Percentiles rank a stretch among this genome's conserved stretches.
phyloP scores from a whole-genome alignment of 805 yeast species.

The Saccharomycopsis schoenii region DNA sequence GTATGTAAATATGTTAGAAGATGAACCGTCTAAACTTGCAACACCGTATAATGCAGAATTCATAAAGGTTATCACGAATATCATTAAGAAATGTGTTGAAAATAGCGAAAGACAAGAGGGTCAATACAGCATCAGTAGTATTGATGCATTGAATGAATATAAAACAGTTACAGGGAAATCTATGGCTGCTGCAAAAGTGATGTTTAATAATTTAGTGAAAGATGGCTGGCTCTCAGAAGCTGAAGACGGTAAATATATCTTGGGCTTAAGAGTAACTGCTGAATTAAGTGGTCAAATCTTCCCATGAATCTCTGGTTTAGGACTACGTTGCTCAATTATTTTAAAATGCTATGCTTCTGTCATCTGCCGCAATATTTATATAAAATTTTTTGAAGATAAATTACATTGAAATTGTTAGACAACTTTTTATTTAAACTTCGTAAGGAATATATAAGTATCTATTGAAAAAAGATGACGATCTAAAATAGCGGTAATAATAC shows the following conservation, averaged over 20 bases:
- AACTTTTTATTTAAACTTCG: no score
- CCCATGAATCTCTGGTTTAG: neutral
- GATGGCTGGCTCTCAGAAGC: conserved; percentile 13
- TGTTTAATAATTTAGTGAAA: conserved; percentile 9
- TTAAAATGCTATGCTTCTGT: no score
- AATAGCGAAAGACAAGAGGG: neutral
- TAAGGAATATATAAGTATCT: no score
- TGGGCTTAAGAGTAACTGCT: conserved; percentile 12
- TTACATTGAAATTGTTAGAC: no score
- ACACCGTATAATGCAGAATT: conserved; percentile 14
- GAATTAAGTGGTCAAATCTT: conserved; percentile 10
- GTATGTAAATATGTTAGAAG: conserved; percentile 10
- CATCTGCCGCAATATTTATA: no score
- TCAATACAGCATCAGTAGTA: conserved; percentile 5
- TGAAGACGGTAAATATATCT: conserved; percentile 4
- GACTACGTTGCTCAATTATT: neutral
- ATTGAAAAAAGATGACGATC: no score
- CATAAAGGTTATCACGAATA: conserved; percentile 6
- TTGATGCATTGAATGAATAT: conserved; percentile 11
- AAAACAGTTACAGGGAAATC: conserved; percentile 6
- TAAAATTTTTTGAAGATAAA: no score
- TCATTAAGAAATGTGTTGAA: conserved; percentile 9
- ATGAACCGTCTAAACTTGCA: conserved; percentile 8
- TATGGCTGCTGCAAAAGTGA: conserved; percentile 7
- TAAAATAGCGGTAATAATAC: no score